These are phyloP conservation scores for Sphagnurus paluster DNA, from an alignment of 1,284 basidiomycete species.

Conservation along the genomic window DNA sequence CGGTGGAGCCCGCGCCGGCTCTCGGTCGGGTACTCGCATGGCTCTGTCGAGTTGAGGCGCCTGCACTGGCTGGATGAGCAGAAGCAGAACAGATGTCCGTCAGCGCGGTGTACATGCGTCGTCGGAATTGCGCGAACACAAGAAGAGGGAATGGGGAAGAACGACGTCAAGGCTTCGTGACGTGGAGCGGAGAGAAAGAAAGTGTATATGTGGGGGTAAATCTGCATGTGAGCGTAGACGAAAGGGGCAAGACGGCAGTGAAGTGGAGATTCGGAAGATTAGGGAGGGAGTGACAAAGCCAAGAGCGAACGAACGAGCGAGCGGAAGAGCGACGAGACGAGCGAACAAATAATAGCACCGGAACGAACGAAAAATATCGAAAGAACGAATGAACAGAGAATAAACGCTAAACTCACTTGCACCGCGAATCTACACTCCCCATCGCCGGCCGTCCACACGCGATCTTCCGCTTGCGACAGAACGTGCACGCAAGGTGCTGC, in stretches of 20 bases:
- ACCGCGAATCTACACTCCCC: constrained; percentile 28
- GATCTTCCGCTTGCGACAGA: constrained; percentile 47
- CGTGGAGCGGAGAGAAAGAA: no score
- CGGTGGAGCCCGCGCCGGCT: constrained; percentile 24
- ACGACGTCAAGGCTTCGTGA: no score
- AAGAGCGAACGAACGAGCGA: no score
- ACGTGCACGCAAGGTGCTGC: constrained; percentile 32
- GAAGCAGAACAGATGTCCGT: neutral
- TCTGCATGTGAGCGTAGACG: no score
- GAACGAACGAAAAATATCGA: neutral
- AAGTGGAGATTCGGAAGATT: no score
- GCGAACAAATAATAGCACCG: neutral
- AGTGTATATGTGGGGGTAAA: no score
- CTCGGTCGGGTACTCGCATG: constrained; percentile 25
- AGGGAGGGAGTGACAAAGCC: no score
- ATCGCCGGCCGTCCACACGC: constrained; percentile 42
- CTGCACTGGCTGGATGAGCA: constrained; percentile 21
- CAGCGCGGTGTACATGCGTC: no score
- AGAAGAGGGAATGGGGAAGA: no score
- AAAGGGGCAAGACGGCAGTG: no score
- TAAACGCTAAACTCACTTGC: constrained; percentile 36
- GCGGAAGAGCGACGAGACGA: no score
- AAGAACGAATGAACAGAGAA: constrained; percentile 1
- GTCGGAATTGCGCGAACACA: no score
- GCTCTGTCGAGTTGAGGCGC: constrained; percentile 16